A percentile compares a stretch with the other conserved stretches of the same genome.
Evolutionary conservation across 2,329 filamentous ascomycete species (phyloP).

Genomic region (Blumeriella jaapii): DNA sequence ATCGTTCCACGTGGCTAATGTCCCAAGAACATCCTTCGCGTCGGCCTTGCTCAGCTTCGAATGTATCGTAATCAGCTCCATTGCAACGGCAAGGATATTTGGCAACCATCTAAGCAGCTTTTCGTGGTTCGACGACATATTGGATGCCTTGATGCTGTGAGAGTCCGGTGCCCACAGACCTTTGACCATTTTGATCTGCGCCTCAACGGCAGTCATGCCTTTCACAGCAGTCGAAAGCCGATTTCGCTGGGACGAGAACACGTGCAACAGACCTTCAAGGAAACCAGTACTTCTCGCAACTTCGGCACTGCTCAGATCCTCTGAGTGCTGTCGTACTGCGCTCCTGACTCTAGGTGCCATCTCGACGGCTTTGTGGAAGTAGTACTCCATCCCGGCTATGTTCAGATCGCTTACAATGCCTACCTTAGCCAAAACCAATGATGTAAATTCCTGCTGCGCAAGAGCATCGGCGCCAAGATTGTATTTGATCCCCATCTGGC

Average conservation of each 20-base stretch:
- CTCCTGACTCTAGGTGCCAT: constrained; percentile 56
- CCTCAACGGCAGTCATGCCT: constrained; percentile 15
- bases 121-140: constrained; percentile 19
- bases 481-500: constrained; percentile 79
- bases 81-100: constrained; percentile 52
- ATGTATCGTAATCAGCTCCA: constrained; percentile 54
- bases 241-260: constrained; percentile 48
- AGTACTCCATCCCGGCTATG: constrained; percentile 47
- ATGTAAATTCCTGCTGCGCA: constrained; percentile 58
- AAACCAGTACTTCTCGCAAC: constrained; percentile 69
- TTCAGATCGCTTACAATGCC: constrained; percentile 28
- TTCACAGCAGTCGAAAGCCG: constrained; percentile 14
- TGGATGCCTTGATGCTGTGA: constrained; percentile 14
- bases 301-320: constrained; percentile 74
- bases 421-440: constrained; percentile 54
- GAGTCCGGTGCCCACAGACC: constrained; percentile 33
- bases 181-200: constrained; percentile 15
- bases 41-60: constrained; percentile 46
- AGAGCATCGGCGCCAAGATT: constrained; percentile 69
- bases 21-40: constrained; percentile 33
- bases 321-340: constrained; percentile 61
- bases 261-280: constrained; percentile 71
- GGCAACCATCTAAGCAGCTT: constrained; percentile 47
- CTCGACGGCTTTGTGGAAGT: constrained; percentile 71
- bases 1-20: constrained; percentile 39